A percentile compares a stretch with the other conserved stretches of the same genome.
phyloP scores from a whole-genome alignment of 2,329 filamentous ascomycete species.

The Fusarium begoniae region DNA sequence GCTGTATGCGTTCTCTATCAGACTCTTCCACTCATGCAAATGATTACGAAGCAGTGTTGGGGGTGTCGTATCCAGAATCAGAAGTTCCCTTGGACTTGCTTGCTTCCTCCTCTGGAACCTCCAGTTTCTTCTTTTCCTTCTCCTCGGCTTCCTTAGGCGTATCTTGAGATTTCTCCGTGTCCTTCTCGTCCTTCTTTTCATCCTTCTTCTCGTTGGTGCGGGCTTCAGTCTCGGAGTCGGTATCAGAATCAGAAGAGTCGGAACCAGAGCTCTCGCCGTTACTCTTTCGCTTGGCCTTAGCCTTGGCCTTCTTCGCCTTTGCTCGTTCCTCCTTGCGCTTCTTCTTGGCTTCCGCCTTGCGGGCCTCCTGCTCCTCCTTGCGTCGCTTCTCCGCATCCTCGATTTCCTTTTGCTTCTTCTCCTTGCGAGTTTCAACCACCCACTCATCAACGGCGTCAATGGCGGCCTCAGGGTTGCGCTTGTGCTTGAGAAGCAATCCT shows the following conservation, averaged over 20 bases:
- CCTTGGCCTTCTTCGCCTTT: conserved; percentile 38
- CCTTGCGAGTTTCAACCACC: conserved; percentile 59
- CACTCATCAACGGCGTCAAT: conserved; percentile 59
- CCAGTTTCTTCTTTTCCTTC: conserved; percentile 10
- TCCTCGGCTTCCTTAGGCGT: not conserved
- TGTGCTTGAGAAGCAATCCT: conserved; percentile 65
- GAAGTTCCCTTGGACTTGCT: conserved; percentile 44
- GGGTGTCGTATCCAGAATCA: conserved; percentile 48
- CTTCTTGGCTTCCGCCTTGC: conserved; percentile 44
- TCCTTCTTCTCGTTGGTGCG: conserved; percentile 29
- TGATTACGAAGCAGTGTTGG: conserved; percentile 30
- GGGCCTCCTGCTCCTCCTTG: conserved; percentile 47
- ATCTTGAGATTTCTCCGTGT: conserved; percentile 21
- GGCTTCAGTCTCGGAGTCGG: conserved; percentile 37
- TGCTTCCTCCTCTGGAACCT: conserved; percentile 6
- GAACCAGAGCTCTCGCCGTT: conserved; percentile 37
- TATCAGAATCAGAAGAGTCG: conserved; percentile 35
- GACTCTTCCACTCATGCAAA: not conserved
- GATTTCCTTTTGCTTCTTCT: conserved; percentile 57
- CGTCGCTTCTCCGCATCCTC: conserved; percentile 54
- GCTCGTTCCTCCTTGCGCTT: conserved; percentile 41
- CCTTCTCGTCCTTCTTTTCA: conserved; percentile 29
- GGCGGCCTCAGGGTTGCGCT: conserved; percentile 60
- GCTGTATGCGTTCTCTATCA: not conserved
- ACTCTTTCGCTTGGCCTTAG: conserved; percentile 36